A percentile compares a stretch with the other conserved stretches of the same genome.
Conservation (phyloP, 371 early-diverging fungal genomes). For the Actinomortierella ambigua region DNA sequence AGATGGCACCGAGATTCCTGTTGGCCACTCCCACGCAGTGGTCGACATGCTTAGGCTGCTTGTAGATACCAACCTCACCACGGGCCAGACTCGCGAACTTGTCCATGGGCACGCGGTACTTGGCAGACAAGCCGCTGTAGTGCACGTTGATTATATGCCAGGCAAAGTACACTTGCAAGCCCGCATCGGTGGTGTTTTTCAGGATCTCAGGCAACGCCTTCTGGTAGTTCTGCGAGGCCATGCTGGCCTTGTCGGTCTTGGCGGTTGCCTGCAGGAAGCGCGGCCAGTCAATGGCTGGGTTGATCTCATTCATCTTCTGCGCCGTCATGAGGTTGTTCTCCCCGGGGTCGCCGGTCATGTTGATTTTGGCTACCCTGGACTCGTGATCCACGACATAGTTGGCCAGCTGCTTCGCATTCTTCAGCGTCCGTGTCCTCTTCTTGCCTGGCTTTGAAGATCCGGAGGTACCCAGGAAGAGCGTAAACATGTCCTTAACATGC, state of each 20-base stretch:
- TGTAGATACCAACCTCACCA: slow-evolving; percentile 47
- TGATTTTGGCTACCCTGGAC: slow-evolving; percentile 28
- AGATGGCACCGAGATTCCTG: slow-evolving; percentile 54
- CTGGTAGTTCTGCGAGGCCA: slow-evolving; percentile 52
- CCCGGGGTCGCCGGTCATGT: slow-evolving; percentile 54
- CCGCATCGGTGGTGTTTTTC: slow-evolving; percentile 21
- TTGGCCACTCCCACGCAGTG: slow-evolving; percentile 52
- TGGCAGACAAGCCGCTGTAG: slow-evolving; percentile 35
- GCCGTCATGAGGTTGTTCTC: slow-evolving; percentile 55
- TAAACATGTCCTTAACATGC: no score
- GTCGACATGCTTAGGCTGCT: slow-evolving; percentile 49
- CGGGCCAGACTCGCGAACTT: slow-evolving; percentile 41
- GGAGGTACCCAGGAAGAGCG: no score
- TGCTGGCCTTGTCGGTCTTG: slow-evolving; percentile 36
- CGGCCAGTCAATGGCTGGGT: slow-evolving; percentile 55
- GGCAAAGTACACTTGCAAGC: slow-evolving; percentile 49
- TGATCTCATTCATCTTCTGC: slow-evolving; percentile 37
- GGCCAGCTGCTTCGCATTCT: slow-evolving; percentile 47
- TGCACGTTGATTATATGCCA: slow-evolving; percentile 50
- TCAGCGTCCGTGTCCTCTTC: no score
- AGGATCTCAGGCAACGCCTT: slow-evolving; percentile 45
- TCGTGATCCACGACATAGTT: slow-evolving; percentile 58
- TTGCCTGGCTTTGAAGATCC: no score
- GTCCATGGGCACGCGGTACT: slow-evolving; percentile 43
- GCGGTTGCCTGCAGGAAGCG: slow-evolving; percentile 38